Evolutionary conservation across 306 rosid species (phyloP).

Genomic region (Casuarina equisetifolia): DNA sequence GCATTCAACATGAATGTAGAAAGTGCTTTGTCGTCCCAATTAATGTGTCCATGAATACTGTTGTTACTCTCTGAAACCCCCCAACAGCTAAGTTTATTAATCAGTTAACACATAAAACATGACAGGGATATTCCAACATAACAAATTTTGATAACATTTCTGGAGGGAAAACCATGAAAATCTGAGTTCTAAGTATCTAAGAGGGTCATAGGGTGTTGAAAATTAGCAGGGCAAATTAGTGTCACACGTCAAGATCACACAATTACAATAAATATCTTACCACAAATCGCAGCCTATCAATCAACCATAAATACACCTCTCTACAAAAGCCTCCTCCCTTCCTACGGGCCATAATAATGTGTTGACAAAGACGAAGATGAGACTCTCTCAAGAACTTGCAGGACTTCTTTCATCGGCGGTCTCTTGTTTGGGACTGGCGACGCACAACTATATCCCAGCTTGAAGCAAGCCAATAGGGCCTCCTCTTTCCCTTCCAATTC

Average conservation of each 20-base stretch:
- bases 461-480: slow-evolving; percentile 60
- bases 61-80: neutral
- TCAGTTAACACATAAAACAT: neutral
- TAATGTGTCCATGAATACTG: neutral
- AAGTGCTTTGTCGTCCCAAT: no score
- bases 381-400: slow-evolving; percentile 75
- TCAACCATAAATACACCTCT: slow-evolving; percentile 51
- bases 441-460: slow-evolving; percentile 77
- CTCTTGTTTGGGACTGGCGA: slow-evolving; percentile 78
- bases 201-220: neutral
- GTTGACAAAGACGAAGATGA: slow-evolving; percentile 50
- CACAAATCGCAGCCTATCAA: slow-evolving; percentile 18
- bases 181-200: neutral
- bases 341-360: slow-evolving; percentile 46
- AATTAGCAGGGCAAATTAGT: slow-evolving; percentile 30
- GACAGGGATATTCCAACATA: neutral
- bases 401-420: slow-evolving; percentile 84
- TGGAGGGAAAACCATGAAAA: neutral
- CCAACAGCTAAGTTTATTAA: neutral
- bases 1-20: no score
- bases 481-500: slow-evolving; percentile 94
- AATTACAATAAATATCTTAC: slow-evolving; percentile 14
- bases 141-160: neutral
- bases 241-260: slow-evolving; percentile 25
- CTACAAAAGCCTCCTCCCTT: slow-evolving; percentile 42